These are phyloP conservation scores for Xylaria bambusicola DNA, from an alignment of 495 filamentous ascomycete genomes.

Conservation along the genomic window DNA sequence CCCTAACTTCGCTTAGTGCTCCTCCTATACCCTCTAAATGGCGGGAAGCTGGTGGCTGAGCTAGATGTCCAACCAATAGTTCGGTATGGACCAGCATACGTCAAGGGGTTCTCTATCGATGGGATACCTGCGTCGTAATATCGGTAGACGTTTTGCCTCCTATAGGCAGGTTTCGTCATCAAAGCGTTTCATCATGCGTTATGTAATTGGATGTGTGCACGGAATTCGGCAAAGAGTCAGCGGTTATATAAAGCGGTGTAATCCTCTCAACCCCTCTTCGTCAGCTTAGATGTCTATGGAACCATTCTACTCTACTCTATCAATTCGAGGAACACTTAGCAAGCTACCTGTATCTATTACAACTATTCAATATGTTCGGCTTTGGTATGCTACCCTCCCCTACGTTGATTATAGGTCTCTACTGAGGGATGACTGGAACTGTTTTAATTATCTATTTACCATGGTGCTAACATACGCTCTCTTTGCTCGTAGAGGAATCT, in stretches of 20 bases:
- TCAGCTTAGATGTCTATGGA: background rate
- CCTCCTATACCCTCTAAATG: background rate
- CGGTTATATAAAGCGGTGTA: background rate
- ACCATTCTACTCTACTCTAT: background rate
- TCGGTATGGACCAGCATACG: background rate
- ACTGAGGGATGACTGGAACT: no score
- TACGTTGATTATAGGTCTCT: background rate
- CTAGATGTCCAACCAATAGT: background rate
- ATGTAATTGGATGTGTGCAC: background rate
- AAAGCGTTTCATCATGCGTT: background rate
- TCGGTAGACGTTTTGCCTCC: background rate
- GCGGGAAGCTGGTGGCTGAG: background rate
- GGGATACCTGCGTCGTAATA: background rate
- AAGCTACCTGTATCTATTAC: background rate
- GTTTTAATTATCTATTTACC: no score
- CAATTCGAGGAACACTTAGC: background rate
- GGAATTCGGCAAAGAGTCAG: background rate
- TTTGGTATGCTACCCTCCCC: conserved; percentile 35
- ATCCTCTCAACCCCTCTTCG: background rate
- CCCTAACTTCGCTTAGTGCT: background rate
- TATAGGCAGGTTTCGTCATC: background rate
- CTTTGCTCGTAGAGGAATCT: conserved; percentile 32
- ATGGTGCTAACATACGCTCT: background rate
- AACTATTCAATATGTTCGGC: conserved; percentile 37
- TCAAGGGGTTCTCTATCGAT: background rate